Base-by-base conservation (phyloP, 2,329 filamentous ascomycete species). In the Aspergillus ochraceoroseus region DNA sequence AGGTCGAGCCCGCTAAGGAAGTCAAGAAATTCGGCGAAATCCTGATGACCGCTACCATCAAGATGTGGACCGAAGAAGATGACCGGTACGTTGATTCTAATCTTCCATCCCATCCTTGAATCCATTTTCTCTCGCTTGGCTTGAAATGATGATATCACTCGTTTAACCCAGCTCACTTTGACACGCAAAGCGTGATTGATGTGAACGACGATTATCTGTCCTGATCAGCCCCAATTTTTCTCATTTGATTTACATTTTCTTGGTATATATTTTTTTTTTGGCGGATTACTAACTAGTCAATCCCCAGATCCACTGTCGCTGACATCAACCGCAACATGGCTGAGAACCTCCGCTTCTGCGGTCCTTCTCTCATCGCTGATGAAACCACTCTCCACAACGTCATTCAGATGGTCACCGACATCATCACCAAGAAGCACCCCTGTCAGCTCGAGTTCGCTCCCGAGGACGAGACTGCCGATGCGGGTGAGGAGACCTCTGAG, bases 101-200 rank as follows among this genome's bases (percentile, higher is more conserved):
- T 46, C 48, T 44, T 48, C 54, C 45, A 22, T 41, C 23, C 30
- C 34, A 25, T 50, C 46, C 47, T 46, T 55, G 27, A 43, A 48
- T 41, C 36, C 15, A 5, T 14, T 28, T 13, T 14, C 14, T 9
- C 20, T 15, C 15, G 3, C 14, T 18, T 31, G 18, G n/a, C 13
- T 26, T 45, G 40, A 32, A 37, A 82, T 87, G 88, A 95, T 95
- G 88, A 95, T 30, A 70, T 74, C 78, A 43, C 73, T 81, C 86
- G 87, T 89, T 61, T 90, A 90, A 43, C 90, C 88, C 89, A 95
- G 89, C 89, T 95, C 90, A 95, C 89, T 95, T 87, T 86, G 85
- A 96, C 83, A 82, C 86, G 77, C 71, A 77, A 72, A 70, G 64
- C 80, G 85, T 80, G 80, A 71, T 81, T 94, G 87, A 85, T 87